Percentiles rank a stretch among this genome's conserved stretches.
Evolutionary conservation across 2,329 filamentous ascomycete genomes (phyloP).

Genomic region (Pseudonectria buxi): DNA sequence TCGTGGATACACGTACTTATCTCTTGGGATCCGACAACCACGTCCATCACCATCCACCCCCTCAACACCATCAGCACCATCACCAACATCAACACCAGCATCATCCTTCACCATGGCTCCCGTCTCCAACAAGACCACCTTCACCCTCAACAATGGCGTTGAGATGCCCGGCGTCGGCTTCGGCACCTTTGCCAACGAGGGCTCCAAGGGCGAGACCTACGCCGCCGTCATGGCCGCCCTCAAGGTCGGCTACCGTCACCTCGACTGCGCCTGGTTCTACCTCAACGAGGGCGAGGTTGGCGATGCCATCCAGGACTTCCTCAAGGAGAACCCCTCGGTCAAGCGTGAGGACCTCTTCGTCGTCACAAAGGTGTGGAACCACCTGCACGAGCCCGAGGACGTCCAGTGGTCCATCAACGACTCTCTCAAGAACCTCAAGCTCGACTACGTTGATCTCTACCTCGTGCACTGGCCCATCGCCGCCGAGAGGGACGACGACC

Average conservation of each 20-base stretch:
- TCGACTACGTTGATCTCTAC: slow-evolving; percentile 47
- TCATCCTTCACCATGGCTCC: slow-evolving; percentile 6
- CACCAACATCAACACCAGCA: too few species aligned
- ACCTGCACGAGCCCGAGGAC: slow-evolving; percentile 41
- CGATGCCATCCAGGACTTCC: slow-evolving; percentile 33
- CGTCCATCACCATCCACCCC: too few species aligned
- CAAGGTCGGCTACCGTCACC: slow-evolving; percentile 36
- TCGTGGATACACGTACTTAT: too few species aligned
- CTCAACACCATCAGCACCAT: too few species aligned
- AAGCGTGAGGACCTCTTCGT: slow-evolving; percentile 38
- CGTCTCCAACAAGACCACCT: slow-evolving; percentile 26
- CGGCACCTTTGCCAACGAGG: slow-evolving; percentile 62
- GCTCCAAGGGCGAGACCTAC: slow-evolving; percentile 23
- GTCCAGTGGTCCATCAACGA: slow-evolving; percentile 42
- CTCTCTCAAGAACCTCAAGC: slow-evolving; percentile 42
- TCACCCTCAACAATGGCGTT: slow-evolving; percentile 45
- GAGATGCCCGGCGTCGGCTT: slow-evolving; percentile 58
- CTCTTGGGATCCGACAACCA: too few species aligned
- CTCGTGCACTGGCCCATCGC: slow-evolving; percentile 43
- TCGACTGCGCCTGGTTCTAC: slow-evolving; percentile 43
- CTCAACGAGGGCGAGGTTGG: slow-evolving; percentile 38
- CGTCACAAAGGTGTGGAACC: slow-evolving; percentile 58
- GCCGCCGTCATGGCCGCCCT: slow-evolving; percentile 36
- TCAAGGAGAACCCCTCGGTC: slow-evolving; percentile 13
- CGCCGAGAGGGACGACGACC: slow-evolving; percentile 36